Conservation (phyloP, 1,139 yeast genomes). For the Geotrichum macrosporum region DNA sequence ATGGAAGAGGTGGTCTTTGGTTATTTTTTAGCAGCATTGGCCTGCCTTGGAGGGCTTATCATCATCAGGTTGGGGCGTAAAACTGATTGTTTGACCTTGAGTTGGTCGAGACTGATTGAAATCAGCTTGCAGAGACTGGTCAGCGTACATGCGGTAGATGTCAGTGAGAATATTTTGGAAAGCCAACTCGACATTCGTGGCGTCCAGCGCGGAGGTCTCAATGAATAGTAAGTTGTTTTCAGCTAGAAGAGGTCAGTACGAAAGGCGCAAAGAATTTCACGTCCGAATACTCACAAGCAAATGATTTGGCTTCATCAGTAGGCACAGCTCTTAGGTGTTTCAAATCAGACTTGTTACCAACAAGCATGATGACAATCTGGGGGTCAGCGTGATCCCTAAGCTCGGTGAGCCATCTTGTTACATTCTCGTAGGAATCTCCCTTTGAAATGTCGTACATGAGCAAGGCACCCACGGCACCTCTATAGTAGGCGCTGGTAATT, state of each 20-base stretch:
- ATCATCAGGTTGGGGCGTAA: slow-evolving; percentile 91
- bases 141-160: slow-evolving; percentile 79
- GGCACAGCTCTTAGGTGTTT: slow-evolving; percentile 96
- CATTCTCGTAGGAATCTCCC: slow-evolving; percentile 88
- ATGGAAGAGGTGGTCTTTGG: neutral
- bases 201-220: slow-evolving; percentile 94
- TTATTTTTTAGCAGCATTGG: slow-evolving; percentile 39
- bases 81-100: slow-evolving; percentile 84
- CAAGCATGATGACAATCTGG: slow-evolving; percentile 91
- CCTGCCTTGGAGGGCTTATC: slow-evolving; percentile 66
- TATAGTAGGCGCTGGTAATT: slow-evolving; percentile 91
- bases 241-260: too few species aligned
- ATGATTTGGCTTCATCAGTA: slow-evolving; percentile 93
- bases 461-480: slow-evolving; percentile 98
- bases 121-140: slow-evolving; percentile 42
- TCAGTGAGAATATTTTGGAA: slow-evolving; percentile 89
- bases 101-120: slow-evolving; percentile 48
- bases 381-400: slow-evolving; percentile 96
- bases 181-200: slow-evolving; percentile 91
- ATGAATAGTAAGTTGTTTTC: slow-evolving; percentile 90
- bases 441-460: slow-evolving; percentile 94
- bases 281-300: slow-evolving; percentile 57
- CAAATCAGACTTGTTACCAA: slow-evolving; percentile 93
- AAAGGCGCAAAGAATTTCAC: too few species aligned
- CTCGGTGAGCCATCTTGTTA: slow-evolving; percentile 92